Evolutionary conservation across 208 protist species (phyloP), one percentile per base, ranked within the genome.

Genomic region (Trypanosoma caninum): DNA sequence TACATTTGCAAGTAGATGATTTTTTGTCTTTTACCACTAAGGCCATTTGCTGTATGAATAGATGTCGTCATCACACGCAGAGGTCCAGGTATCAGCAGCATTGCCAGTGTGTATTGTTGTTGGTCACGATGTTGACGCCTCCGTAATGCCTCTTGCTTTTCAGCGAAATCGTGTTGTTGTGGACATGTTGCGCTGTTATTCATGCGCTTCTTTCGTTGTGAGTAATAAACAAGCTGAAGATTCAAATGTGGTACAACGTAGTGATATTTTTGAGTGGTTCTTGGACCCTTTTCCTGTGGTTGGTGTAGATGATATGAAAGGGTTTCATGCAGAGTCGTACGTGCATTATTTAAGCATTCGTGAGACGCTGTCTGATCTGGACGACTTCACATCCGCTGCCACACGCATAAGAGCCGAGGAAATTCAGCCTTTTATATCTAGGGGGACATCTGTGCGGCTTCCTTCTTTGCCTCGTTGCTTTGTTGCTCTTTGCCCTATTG

Each of bases 131-230:
- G 62, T 79, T 2, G 77, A 79, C 34, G 72, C 75, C 41, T 70
- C 62, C 37, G 60, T 72, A 16, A 70, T 46, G 28, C 77, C 72
- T 0, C 72, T 69, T 3, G 69, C 68, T 28, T 68, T 56, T 27
- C 65, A 83, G 58, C 72, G 69, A 33, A 78, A 76, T 52, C 62
- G 72, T 7, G 47, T 73, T 35, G 45, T 83, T 2, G 50, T 54
- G 10, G 77, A 83, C 42, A 52, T 83, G 51, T 27, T 83, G 44
- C 72, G 67, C 11, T 69, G 79, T 51, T 79, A 83, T 51, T 59
- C 65, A 2, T 83, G 72, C 38, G 18, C 35, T 13, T 55, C 64
- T 22, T 78, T 83, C 41, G 2, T 69, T 23, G 16, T 13, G 1
- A 41, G 16, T 11, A 44, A 63, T 16, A 27, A 41, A 9, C 16